Evolutionary conservation across 768 basidiomycete genomes (phyloP), one percentile per base, ranked within the genome.

Genomic region (Psilocybe cubensis): DNA sequence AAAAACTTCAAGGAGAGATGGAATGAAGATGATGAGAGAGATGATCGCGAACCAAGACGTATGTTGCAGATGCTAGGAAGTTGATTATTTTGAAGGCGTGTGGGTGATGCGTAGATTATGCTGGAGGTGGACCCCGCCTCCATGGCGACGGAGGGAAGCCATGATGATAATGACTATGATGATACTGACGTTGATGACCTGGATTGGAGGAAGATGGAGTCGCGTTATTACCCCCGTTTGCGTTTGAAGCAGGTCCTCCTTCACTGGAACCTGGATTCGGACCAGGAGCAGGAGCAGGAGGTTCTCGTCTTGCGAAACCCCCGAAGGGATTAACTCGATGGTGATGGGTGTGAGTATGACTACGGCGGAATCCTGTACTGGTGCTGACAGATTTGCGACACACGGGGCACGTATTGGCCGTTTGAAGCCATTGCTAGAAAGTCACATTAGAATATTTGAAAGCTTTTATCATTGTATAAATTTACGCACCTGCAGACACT

Each of bases 341-440:
- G 28, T 53, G 47, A 14, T 55, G 54, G 29, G 31, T 27, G 23
- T 56, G 54, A 38, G n/a, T n/a, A n/a, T 56, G 59, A 12, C 42
- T 23, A 21, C 41, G 59, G 45, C 24, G 48, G 10, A 50, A 14
- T 20, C 45, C 12, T 44, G 56, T 31, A 33, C 48, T 56, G 41
- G 58, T 20, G 28, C 17, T n/a, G n/a, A 91, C 87, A 24, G 79
- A 73, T 62, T 85, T 83, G 40, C 91, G 87, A 69, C 91, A 94
- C 1, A 93, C 88, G 12, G 91, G 92, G 61, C 92, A 94, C 0
- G 90, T 92, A 49, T 78, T 84, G 4, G 91, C 89, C 3, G 82
- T 79, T 60, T 82, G 82, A 21, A 94, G 79, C 92, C 92, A 94
- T 88, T 91, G 86, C 88, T 92, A 57, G 54, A 45, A 23, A 48